Evolutionary conservation across 2,329 filamentous ascomycete species (phyloP), one percentile per base, ranked within the genome.

Genomic region (Aspergillus sp.): DNA sequence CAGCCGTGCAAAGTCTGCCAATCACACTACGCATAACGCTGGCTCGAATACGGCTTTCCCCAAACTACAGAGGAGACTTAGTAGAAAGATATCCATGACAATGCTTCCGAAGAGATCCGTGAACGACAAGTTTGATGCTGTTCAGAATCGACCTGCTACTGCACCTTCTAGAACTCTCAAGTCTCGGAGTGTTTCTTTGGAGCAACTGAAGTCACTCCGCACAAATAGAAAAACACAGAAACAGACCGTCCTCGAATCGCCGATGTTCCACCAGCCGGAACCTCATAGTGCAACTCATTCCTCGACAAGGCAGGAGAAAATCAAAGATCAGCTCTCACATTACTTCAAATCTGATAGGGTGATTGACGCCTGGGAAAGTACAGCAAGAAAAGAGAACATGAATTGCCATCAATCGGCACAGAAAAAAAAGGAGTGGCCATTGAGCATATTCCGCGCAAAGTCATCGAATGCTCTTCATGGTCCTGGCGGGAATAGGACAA

Each of bases 331-430:
- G 45, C 51, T 66, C 11, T 51, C 56, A 30, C 59, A 63, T 10
- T 62, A 59, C 43, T 51, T 65, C n/a, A 63, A 59, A 33, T 61
- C 60, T 2, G 62, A 64, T 40, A 57, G 54, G n/a, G 62, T 64
- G 11, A 42, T 58, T 10, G 62, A 66, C 7, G 50, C 56, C 7
- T 64, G 60, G 60, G 61, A 64, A 27, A 54, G 31, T 30, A 49
- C 56, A 8, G 45, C 51, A 19, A 51, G 52, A 13, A 58, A 51
- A 29, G 49, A 57, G n/a, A 51, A 46, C 13, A 54, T 37, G 12
- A 9, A 44, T 27, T 50, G 44, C 12, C 46, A 45, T 1, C 40
- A 44, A 7, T 35, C 46, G 10, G 51, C 29, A 7, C 49, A 41
- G 48, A 52, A 31, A 40, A 54, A 11, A 50, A 59, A 43, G 46